phyloP scores from a whole-genome alignment of 495 filamentous ascomycete genomes.

The Bacidia gigantensis region DNA sequence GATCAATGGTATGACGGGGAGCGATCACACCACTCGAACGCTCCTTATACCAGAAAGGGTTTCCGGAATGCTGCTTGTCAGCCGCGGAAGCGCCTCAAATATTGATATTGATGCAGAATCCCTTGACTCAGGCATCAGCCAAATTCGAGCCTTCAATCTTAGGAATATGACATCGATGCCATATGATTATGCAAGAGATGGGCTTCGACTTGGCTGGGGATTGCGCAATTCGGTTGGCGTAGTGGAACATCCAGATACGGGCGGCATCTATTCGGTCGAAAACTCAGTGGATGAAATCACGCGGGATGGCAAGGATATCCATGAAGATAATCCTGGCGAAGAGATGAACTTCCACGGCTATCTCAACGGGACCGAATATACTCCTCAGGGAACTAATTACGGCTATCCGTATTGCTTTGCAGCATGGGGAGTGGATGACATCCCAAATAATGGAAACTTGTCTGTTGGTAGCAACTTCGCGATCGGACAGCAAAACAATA shows the following conservation, averaged over 20 bases:
- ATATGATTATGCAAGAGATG: slow-evolving; percentile 34
- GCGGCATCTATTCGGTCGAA: slow-evolving; percentile 54
- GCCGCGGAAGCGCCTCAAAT: slow-evolving; percentile 47
- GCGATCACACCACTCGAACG: slow-evolving; percentile 50
- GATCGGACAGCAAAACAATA: slow-evolving; percentile 27
- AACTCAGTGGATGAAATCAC: slow-evolving; percentile 54
- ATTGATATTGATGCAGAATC: slow-evolving; percentile 37
- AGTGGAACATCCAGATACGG: slow-evolving; percentile 38
- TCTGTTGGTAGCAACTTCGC: slow-evolving; percentile 25
- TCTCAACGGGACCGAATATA: slow-evolving; percentile 31
- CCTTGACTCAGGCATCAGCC: slow-evolving; percentile 39
- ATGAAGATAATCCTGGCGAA: slow-evolving; percentile 59
- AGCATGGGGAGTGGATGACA: slow-evolving; percentile 39
- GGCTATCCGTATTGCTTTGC: slow-evolving; percentile 62
- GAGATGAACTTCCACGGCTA: slow-evolving; percentile 60
- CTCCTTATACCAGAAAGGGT: slow-evolving; percentile 40
- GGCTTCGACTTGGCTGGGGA: slow-evolving; percentile 54
- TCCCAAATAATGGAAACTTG: slow-evolving; percentile 25
- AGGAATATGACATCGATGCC: slow-evolving; percentile 24
- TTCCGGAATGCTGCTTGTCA: slow-evolving; percentile 43
- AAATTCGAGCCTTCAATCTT: slow-evolving; percentile 54
- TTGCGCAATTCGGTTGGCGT: slow-evolving; percentile 60
- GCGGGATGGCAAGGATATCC: slow-evolving; percentile 44
- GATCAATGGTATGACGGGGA: slow-evolving; percentile 43
- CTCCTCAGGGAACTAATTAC: slow-evolving; percentile 34